Evolutionary conservation across 192 early-diverging fungal genomes (phyloP), one percentile per base, ranked within the genome.

Genomic region (Entophlyctis helioformis): DNA sequence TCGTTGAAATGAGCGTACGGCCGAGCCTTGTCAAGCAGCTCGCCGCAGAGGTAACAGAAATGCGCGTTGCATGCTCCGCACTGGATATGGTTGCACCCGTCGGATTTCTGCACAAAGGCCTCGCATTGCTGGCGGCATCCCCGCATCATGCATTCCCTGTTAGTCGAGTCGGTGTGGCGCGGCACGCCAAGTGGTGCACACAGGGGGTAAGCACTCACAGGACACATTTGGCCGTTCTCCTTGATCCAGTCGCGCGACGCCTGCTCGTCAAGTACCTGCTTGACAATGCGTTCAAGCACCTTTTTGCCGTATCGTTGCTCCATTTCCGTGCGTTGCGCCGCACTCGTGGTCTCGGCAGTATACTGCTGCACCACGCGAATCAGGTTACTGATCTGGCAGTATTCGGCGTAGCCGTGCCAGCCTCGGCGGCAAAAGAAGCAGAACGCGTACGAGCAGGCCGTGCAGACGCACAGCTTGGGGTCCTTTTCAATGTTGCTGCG

Each of bases 41-140:
- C 25, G 13, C 59, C 54, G 39, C 63, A 65, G 9, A 52, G 16
- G 37, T 54, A 67, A 37, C 64, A 67, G 50, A 67, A 67, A 38
- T 58, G 55, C 5, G 47, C 47, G 26, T 36, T n/a, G 46, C 64
- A 62, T 11, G 55, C 25, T 2, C 42, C 27, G 28, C 64, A 67
- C 9, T 42, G 58, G 48, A 58, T 64, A 24, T 64, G 51, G 47
- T 50, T 53, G 39, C 62, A 64, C 1, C 62, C 62, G 19, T 60
- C 56, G 21, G 28, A 42, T 20, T 56, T 55, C n/a, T n/a, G n/a
- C n/a, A n/a, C n/a, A n/a, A n/a, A n/a, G n/a, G n/a, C n/a, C n/a
- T n/a, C n/a, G n/a, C n/a, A n/a, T n/a, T n/a, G n/a, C n/a, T n/a
- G n/a, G n/a, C n/a, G n/a, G n/a, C n/a, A n/a, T n/a, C n/a, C n/a